Conservation (phyloP, 768 basidiomycete species). For the Suillus weaverae region DNA sequence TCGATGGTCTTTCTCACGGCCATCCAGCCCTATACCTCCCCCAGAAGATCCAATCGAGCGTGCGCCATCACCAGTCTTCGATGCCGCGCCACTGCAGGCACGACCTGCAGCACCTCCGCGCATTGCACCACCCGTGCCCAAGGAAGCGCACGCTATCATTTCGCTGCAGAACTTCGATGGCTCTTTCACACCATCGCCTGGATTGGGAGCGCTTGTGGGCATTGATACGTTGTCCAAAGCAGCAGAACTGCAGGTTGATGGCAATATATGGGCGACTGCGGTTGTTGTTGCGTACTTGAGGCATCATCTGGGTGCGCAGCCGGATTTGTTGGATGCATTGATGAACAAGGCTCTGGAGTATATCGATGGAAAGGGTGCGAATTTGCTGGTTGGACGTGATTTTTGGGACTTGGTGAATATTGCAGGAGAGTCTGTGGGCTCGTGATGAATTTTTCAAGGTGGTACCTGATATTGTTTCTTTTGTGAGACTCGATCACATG, state of each 20-base stretch:
- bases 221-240: slow-evolving; percentile 31
- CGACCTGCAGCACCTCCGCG: slow-evolving; percentile 2
- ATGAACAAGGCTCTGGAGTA: slow-evolving; percentile 43
- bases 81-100: slow-evolving; percentile 14
- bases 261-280: slow-evolving; percentile 48
- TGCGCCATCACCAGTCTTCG: slow-evolving; percentile 33
- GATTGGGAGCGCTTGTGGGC: slow-evolving; percentile 40
- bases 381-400: slow-evolving; percentile 8
- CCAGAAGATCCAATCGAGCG: slow-evolving; percentile 29
- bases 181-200: slow-evolving; percentile 40
- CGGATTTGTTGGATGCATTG: slow-evolving; percentile 44
- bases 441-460: not conserved
- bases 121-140: slow-evolving; percentile 14
- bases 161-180: slow-evolving; percentile 47
- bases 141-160: slow-evolving; percentile 38
- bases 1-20: slow-evolving; percentile 32
- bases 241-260: slow-evolving; percentile 31
- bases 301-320: slow-evolving; percentile 34
- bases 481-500: not conserved
- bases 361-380: slow-evolving; percentile 23
- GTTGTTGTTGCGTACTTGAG: slow-evolving; percentile 47
- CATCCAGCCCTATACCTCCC: slow-evolving; percentile 22
- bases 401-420: slow-evolving; percentile 4
- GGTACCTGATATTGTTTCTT: not conserved
- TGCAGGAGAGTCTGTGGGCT: not conserved